Base-by-base conservation (phyloP, 2,329 filamentous ascomycete species). In the Emydomyces testavorans region DNA sequence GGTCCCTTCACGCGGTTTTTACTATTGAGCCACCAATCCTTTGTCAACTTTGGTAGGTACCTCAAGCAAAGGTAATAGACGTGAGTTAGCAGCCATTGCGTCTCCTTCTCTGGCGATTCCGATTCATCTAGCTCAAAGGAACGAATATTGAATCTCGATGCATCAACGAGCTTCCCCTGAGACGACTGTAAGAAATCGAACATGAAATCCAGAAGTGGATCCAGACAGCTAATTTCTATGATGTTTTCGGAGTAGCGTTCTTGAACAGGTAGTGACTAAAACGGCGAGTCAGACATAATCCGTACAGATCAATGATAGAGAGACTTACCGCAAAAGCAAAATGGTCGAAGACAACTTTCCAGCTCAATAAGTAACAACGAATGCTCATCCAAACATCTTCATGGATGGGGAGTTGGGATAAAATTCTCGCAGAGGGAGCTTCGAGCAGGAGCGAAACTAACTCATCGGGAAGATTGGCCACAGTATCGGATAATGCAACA, bases 291-390 rank as follows among this genome's bases (percentile, higher is more conserved):
- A 38, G 15, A 29, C 15, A 8, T 18, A 16, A 13, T 40, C 32
- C 32, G 41, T 26, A 39, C 24, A 26, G 15, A 5, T 4, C 13
- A 35, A 10, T 35, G 8, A 20, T n/a, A n/a, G n/a, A 10, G 8
- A 29, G 16, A 53, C 66, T 58, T 69, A 75, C 73, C 10, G 88
- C 80, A 16, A 80, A 78, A 15, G 73, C 71, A 60, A 90, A 93
- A 37, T 90, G 82, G 56, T 94, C 87, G 60, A 94, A 96, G 0
- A 95, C 75, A 1, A 96, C 72, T 53, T 85, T 78, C 92, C 92
- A 98, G 8, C 86, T 84, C 23, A 94, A 71, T 2, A 98, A 73
- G 59, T 95, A 98, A 7, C 82, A 79, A 45, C 87, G 79, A 40
- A 94, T 71, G 0, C 76, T 61, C 0, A 78, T 69, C 8, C 87